These are phyloP conservation scores for Beauveria rudraprayagi DNA, from an alignment of 2,329 filamentous ascomycete species.

Conservation along the genomic window DNA sequence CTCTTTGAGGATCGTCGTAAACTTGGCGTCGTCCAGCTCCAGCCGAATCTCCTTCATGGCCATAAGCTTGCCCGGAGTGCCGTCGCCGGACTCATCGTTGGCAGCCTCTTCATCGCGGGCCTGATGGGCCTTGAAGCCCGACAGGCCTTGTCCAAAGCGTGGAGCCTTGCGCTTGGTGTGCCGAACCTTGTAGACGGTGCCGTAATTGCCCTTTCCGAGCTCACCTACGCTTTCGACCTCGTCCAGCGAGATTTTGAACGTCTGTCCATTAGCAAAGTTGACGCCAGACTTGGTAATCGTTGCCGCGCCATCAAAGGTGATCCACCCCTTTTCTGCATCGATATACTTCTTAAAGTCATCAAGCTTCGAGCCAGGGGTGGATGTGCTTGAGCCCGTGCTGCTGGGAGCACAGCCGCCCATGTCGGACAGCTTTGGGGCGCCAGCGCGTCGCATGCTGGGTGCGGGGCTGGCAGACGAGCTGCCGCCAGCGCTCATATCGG, in stretches of 20 bases:
- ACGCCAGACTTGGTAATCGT: constrained; percentile 83
- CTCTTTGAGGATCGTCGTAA: constrained; percentile 95
- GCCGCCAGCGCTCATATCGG: constrained; percentile 34
- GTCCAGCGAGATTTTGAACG: constrained; percentile 89
- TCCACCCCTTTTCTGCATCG: constrained; percentile 81
- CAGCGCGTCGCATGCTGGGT: constrained; percentile 21
- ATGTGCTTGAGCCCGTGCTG: constrained; percentile 16
- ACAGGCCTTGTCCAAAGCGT: constrained; percentile 51
- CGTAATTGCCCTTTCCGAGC: constrained; percentile 95
- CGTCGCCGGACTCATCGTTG: constrained; percentile 23
- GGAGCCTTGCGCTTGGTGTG: constrained; percentile 61
- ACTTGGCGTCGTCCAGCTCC: constrained; percentile 93
- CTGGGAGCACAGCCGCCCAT: constrained; percentile 22
- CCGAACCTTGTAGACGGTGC: constrained; percentile 92
- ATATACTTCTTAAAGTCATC: constrained; percentile 69
- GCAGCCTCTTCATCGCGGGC: constrained; percentile 21
- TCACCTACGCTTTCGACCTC: constrained; percentile 91
- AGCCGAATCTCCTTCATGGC: constrained; percentile 98
- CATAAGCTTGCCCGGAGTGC: constrained; percentile 74
- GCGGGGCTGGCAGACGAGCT: constrained; percentile 21
- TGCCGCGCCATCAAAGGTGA: constrained; percentile 90
- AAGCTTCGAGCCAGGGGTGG: constrained; percentile 37
- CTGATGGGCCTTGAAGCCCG: constrained; percentile 36
- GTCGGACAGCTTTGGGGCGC: constrained; percentile 38
- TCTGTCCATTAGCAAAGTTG: constrained; percentile 82